phyloP scores from a whole-genome alignment of 768 basidiomycete species.

The Boletellus emodensis region DNA sequence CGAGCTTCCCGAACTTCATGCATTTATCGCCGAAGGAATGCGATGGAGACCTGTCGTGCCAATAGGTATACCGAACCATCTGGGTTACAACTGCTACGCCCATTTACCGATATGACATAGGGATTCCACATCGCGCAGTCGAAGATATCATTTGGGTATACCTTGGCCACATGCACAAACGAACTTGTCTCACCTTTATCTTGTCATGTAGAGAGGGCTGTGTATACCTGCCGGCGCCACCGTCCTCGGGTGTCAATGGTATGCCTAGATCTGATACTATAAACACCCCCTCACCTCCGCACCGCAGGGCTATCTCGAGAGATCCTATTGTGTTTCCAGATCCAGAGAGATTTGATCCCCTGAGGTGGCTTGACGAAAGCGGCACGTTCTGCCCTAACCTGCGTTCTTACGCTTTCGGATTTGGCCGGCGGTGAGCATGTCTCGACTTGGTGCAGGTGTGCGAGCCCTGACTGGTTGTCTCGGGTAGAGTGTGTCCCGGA shows the following conservation, averaged over 20 bases:
- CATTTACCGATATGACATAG: not conserved
- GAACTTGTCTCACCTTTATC: not conserved
- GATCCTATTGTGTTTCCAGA: constrained; percentile 12
- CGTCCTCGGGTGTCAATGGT: constrained; percentile 14
- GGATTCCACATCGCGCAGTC: constrained; percentile 4
- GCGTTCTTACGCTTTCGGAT: constrained; percentile 1
- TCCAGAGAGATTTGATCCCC: constrained; percentile 11
- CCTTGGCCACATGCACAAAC: not conserved
- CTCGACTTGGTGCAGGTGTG: not conserved
- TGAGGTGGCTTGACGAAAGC: constrained; percentile 2
- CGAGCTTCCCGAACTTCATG: constrained; percentile 29
- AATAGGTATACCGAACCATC: constrained; percentile 20
- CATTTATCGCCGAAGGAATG: constrained; percentile 33
- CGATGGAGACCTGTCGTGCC: constrained; percentile 33
- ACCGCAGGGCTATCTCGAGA: constrained; percentile 11
- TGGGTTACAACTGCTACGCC: not conserved
- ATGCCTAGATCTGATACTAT: not conserved
- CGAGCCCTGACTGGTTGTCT: not conserved
- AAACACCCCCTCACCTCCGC: not conserved
- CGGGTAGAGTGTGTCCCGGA: constrained; percentile 52
- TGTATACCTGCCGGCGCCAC: constrained; percentile 12
- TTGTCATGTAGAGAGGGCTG: constrained; percentile 1
- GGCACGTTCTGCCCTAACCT: not conserved
- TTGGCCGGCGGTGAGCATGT: constrained; percentile 1
- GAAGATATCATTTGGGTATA: constrained; percentile 10